Conservation (phyloP, 1,139 yeast species). For the Groenewaldozyma sp. region DNA sequence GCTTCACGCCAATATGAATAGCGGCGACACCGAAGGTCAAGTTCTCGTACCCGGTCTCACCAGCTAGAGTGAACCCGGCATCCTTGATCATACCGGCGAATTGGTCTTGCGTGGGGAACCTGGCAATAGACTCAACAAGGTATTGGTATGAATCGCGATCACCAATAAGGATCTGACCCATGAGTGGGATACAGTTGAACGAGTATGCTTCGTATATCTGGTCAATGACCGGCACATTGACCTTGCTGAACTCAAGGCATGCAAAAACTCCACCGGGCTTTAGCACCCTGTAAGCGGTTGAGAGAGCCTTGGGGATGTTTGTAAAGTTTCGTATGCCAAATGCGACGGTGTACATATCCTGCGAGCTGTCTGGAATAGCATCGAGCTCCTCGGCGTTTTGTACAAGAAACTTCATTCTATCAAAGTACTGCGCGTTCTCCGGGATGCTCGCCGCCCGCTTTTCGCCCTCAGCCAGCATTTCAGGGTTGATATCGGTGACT, state of each 20-base stretch:
- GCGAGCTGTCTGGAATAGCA: conserved; percentile 72
- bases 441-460: conserved; percentile 48
- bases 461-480: conserved; percentile 91
- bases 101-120: conserved; percentile 86
- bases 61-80: conserved; percentile 90
- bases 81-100: conserved; percentile 87
- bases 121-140: conserved; percentile 84
- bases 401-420: conserved; percentile 68
- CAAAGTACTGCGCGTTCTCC: conserved; percentile 34
- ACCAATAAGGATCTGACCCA: conserved; percentile 93
- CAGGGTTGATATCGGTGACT: conserved; percentile 89
- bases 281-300: conserved; percentile 88
- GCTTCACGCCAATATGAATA: conserved; percentile 89
- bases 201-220: conserved; percentile 80
- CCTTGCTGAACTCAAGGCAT: conserved; percentile 90
- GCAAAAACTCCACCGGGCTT: conserved; percentile 99
- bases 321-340: conserved; percentile 97
- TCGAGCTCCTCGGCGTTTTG: conserved; percentile 93
- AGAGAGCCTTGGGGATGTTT: conserved; percentile 82
- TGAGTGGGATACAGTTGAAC: conserved; percentile 75
- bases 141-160: conserved; percentile 95
- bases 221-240: conserved; percentile 69
- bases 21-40: conserved; percentile 96
- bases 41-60: conserved; percentile 76
- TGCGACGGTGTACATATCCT: conserved; percentile 92